phyloP scores from a whole-genome alignment of 495 filamentous ascomycete species.

The Cercophora samala region DNA sequence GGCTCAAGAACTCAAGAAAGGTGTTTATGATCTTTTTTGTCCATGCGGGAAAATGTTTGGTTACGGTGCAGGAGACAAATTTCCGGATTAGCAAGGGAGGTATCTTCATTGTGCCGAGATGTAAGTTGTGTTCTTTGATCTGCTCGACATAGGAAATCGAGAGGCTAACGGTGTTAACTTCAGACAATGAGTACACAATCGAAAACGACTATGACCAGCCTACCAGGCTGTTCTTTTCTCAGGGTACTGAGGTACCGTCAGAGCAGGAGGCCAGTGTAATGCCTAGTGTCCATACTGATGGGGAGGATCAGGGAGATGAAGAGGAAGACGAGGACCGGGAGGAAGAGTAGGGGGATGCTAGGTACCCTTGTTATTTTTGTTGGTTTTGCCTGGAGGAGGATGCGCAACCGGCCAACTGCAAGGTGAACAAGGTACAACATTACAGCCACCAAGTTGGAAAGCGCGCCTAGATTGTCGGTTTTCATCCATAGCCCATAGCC shows the following conservation, averaged over 20 bases:
- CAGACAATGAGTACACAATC: constrained; percentile 85
- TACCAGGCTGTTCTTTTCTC: constrained; percentile 81
- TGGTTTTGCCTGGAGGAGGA: too few relatives aligned
- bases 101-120: constrained; percentile 89
- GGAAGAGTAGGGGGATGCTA: constrained; percentile 1
- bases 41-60: constrained; percentile 67
- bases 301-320: constrained; percentile 15
- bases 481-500: too few relatives aligned
- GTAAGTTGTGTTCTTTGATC: constrained; percentile 51
- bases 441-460: too few relatives aligned
- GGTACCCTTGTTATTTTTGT: too few relatives aligned
- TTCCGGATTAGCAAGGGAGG: constrained; percentile 84
- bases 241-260: constrained; percentile 60
- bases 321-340: constrained; percentile 15
- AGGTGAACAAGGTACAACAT: too few relatives aligned
- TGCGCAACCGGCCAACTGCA: too few relatives aligned
- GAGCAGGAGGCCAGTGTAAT: constrained; percentile 7
- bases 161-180: not conserved
- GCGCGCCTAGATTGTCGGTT: too few relatives aligned
- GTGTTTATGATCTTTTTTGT: constrained; percentile 98
- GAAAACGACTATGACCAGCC: constrained; percentile 62
- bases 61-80: constrained; percentile 72
- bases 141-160: constrained; percentile 9
- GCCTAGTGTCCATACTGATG: not conserved
- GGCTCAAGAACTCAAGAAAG: constrained; percentile 81